phyloP scores from a whole-genome alignment of 2,329 filamentous ascomycete genomes.

The Exophiala spinifera region DNA sequence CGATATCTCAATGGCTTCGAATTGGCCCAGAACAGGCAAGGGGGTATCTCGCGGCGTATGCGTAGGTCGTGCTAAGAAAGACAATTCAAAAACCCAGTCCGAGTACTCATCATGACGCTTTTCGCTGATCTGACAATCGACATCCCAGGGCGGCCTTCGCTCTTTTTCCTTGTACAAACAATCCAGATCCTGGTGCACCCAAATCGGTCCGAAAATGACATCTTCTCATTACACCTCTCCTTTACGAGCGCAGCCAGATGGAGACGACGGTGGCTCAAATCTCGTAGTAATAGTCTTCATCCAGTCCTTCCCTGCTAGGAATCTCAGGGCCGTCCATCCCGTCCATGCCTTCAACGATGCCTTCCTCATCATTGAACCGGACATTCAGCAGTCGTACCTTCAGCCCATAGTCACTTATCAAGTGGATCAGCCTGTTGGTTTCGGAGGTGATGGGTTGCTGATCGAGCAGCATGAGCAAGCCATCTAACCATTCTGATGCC shows the following conservation, averaged over 20 bases:
- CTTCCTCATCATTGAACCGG: slow-evolving; percentile 74
- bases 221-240: background rate
- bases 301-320: slow-evolving; percentile 77
- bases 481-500: slow-evolving; percentile 95
- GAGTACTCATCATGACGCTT: background rate
- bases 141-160: background rate
- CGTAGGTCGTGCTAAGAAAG: background rate
- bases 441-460: slow-evolving; percentile 96
- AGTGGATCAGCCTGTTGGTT: slow-evolving; percentile 80
- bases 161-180: too few species aligned
- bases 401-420: slow-evolving; percentile 85
- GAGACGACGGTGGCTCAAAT: slow-evolving; percentile 17
- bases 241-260: too few species aligned
- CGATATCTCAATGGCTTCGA: background rate
- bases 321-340: slow-evolving; percentile 60
- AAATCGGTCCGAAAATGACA: background rate
- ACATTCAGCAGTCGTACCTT: slow-evolving; percentile 93
- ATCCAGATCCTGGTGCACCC: background rate
- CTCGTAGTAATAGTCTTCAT: slow-evolving; percentile 93
- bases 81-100: too few species aligned
- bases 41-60: slow-evolving; percentile 2
- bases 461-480: slow-evolving; percentile 87
- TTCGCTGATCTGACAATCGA: slow-evolving; percentile 4
- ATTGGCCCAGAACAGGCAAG: slow-evolving; percentile 1
- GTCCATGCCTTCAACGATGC: slow-evolving; percentile 57